Base-by-base conservation (phyloP, 805 yeast species). In the Grigorovia humatica region DNA sequence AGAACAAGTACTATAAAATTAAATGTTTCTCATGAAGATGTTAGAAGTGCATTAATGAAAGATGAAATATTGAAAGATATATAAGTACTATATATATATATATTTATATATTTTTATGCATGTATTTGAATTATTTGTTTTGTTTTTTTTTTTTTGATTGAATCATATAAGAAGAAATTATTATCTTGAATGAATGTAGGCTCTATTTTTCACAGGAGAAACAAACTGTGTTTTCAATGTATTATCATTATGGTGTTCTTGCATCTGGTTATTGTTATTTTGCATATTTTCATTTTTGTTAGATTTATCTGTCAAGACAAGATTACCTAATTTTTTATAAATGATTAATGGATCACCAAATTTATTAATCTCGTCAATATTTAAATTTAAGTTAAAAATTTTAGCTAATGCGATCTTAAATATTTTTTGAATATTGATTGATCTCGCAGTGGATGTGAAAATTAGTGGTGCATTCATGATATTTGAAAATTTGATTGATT, bases 331-430 rank as follows among this genome's bases (percentile, higher is more conserved):
- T 11, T 50, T 44, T 30, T 73, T 73, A 65, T 87, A 90, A 6
- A 90, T 74, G 48, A 90, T 74, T 32, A 91, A 73, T 2, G 98
- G 98, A 65, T 90, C 97, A 15, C 97, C 98, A n/a, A 81, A 76
- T 54, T 81, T 80, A 44, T 75, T 77, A 44, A 89, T 83, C 68
- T 90, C 96, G 1, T 93, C 95, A 23, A 90, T 75, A 48, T 83
- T 84, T 60, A 90, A 71, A 56, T 81, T 81, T 59, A 90, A 72
- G 65, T 88, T 96, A 66, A 91, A 91, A 1, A 95, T 91, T 66
- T 88, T 90, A 27, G 96, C 83, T 41, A 90, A 78, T 40, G 91
- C 83, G 44, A 90, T 81, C 68, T 91, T 91, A 74, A 90, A 91
- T 13, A 91, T 88, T 70, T 90, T 90, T 64, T 89, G 96, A 27